Base-by-base conservation (phyloP, 495 filamentous ascomycete genomes). In the Neurospora sp. region DNA sequence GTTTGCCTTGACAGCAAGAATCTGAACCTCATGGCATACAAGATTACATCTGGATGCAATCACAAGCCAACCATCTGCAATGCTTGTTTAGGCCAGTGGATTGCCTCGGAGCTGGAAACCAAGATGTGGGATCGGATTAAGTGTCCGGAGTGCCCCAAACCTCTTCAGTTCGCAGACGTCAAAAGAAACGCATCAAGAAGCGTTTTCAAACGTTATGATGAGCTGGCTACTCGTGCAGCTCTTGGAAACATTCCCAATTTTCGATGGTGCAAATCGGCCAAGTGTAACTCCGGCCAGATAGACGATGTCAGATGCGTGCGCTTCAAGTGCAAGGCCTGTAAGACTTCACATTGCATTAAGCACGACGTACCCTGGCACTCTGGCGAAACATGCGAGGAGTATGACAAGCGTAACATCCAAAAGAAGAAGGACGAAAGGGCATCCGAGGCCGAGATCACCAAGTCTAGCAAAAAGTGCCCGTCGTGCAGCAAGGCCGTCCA, bases 331-430 rank as follows among this genome's bases (percentile, higher is more conserved):
- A 38, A 78, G 8, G 80, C 74, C 0, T 88, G 86, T 69, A 75
- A 73, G 8, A 74, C 74, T 39, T 72, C 74, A 10, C 78, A 82
- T 43, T 88, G 85, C 70, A 78, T 84, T 31, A 76, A 72, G 7
- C 86, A 88, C 74, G 78, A 81, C 31, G 75, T 85, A 4, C 80
- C 81, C 4, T 86, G 85, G 85, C 87, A 88, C 69, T 77, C 78
- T 31, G 83, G 83, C 8, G 77, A 83, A 73, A 85, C 84, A 0
- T 88, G 87, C 76, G 82, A 83, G 7, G 78, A 86, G 34, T 86
- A 85, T 71, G 85, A 87, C 28, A 59, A 69, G 11, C 74, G 78
- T 28, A 82, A 77, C 13, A 74, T 71, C 37, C 76, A 73, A 37
- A 78, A 76, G 45, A 75, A 74, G 73, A 81, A 73, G 48, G 82